Base-by-base conservation (phyloP, 306 rosid species). In the Purshia tridentata region DNA sequence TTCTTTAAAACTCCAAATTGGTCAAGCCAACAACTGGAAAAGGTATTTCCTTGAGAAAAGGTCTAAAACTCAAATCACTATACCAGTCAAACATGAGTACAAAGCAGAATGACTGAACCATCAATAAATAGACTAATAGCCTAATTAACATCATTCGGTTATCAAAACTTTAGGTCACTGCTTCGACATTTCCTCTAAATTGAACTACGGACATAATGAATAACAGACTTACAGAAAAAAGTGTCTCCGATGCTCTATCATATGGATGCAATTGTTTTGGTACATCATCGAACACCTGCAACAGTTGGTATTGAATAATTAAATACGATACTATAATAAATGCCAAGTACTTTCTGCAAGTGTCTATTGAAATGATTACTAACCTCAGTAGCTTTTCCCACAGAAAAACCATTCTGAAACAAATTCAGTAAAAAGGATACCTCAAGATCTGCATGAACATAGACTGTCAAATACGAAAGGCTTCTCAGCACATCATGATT, bases 311-410 rank as follows among this genome's bases (percentile, higher is more conserved):
- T n/a, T n/a, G 39, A 58, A 75, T 41, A 14, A 54, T 20, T 67
- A 65, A 56, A 39, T 20, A 65, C 29, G 56, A 23, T 8, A 48
- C 40, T 12, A 23, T 19, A 35, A 4, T 40, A 59, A 42, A 69
- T 18, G 39, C 58, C 16, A 35, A 29, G 40, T 2, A 41, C 61
- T 47, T 69, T 20, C 9, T 39, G 46, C n/a, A 13, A 54, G 19
- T 29, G 8, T 48, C 4, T 35, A 53, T 47, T 13, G 39, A 64
- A 20, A 9, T 35, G 22, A 69, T 69, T 41, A 45, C 86, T 75
- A 23, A 82, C 86, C 86, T 82, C 73, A 9, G 65, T 8, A 37
- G 65, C 78, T 53, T 78, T 76, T 72, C 83, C 83, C 37, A 82
- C 15, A 48, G 78, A 78, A 72, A 75, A 82, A 10, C 86, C 86